Base-by-base conservation (phyloP, 331 rosid species). In the Quercus tomentella region DNA sequence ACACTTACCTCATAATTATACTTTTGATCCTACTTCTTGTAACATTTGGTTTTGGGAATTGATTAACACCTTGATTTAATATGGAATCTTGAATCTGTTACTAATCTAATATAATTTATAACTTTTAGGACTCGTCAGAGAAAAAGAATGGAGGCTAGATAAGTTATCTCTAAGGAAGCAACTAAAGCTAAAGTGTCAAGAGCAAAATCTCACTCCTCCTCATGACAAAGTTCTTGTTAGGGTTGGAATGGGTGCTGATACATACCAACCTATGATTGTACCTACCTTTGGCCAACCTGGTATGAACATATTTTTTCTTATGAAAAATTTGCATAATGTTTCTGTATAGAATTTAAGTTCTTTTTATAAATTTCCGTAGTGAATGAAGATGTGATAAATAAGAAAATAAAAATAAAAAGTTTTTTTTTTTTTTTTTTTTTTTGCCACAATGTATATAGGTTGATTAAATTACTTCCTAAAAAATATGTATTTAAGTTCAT, bases 181-280 rank as follows among this genome's bases (percentile, higher is more conserved):
- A 78, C 81, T 94, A 84, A 94, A 94, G 86, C 86, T 92, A 22
- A 94, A 94, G 83, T 94, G 98, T 84, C 98, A 89, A 86, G 98
- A 90, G 80, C 93, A 94, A 82, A 92, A 85, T 79, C 87, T 69
- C 75, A 79, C 77, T 80, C 82, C 90, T 76, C 33, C 77, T 66
- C 90, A 81, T 31, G 92, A 86, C 84, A 87, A 75, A 72, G 86
- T 84, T 72, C 81, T 86, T 22, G 86, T 77, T 68, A 63, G 72
- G 81, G 79, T 85, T 89, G 96, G 93, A 71, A 68, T 80, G 71
- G 83, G 85, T 81, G 76, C 87, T 73, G 87, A 88, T 69, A 33
- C 77, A 28, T 66, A 63, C 77, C 93, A 79, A 76, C 85, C 85
- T 41, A 31, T 65, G 70, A 33, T 81, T 4, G 57, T 80, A 73